Percentiles rank a stretch among this genome's conserved stretches.
Evolutionary conservation across 1,284 basidiomycete genomes (phyloP).

Genomic region (Ustilago curta): DNA sequence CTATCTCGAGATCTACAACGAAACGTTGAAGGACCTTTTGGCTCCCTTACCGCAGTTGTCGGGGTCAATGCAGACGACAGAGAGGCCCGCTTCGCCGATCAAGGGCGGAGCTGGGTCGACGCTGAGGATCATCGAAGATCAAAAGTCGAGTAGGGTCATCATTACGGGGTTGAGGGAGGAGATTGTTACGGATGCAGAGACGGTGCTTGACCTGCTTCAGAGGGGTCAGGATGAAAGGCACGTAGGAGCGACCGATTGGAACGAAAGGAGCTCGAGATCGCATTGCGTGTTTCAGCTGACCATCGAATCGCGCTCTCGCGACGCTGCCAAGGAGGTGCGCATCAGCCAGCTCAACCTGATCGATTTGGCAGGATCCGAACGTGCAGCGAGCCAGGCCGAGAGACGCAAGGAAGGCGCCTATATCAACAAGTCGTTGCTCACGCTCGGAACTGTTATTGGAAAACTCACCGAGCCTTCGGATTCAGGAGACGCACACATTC

Average conservation of each 20-base stretch:
- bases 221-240: conserved; percentile 87
- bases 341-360: conserved; percentile 72
- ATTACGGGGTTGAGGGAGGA: conserved; percentile 73
- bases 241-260: conserved; percentile 97
- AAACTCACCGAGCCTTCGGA: conserved; percentile 72
- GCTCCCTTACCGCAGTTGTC: conserved; percentile 44
- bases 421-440: conserved; percentile 70
- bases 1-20: conserved; percentile 76
- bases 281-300: conserved; percentile 79
- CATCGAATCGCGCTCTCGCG: conserved; percentile 57
- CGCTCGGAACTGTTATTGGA: conserved; percentile 73
- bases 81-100: conserved; percentile 40
- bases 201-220: conserved; percentile 77
- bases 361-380: conserved; percentile 74
- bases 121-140: conserved; percentile 67
- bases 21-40: conserved; percentile 73
- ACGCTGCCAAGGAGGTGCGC: conserved; percentile 52
- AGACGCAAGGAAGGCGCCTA: conserved; percentile 72
- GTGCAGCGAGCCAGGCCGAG: conserved; percentile 73
- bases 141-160: conserved; percentile 70
- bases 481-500: conserved; percentile 70
- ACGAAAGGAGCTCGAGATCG: conserved; percentile 91
- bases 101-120: conserved; percentile 25
- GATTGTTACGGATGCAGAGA: conserved; percentile 72
- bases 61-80: conserved; percentile 19